Evolutionary conservation across 768 basidiomycete genomes (phyloP).

Genomic region (Ramaria rubella): DNA sequence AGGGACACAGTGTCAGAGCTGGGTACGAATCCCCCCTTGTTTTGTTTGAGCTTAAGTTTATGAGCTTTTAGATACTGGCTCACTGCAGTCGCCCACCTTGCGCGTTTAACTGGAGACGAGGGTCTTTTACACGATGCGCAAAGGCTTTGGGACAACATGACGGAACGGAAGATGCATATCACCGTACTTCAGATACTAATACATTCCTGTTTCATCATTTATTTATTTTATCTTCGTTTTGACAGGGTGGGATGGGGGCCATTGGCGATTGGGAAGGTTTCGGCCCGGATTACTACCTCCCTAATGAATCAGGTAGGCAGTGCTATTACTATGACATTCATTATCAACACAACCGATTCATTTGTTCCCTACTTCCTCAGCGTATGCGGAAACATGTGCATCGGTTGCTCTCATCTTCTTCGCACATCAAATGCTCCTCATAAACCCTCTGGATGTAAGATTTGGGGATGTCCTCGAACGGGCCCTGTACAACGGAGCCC

Average conservation of each 20-base stretch:
- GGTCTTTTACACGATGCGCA: slow-evolving; percentile 9
- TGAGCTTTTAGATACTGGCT: slow-evolving; percentile 15
- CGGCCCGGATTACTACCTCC: slow-evolving; percentile 17
- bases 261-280: slow-evolving; percentile 19
- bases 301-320: slow-evolving; percentile 15
- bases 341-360: neutral
- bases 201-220: no score
- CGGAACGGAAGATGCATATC: slow-evolving; percentile 17
- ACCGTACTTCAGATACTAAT: no score
- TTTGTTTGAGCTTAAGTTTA: neutral
- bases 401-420: slow-evolving; percentile 17
- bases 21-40: slow-evolving; percentile 9
- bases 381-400: slow-evolving; percentile 20
- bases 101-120: slow-evolving; percentile 13
- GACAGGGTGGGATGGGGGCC: slow-evolving; percentile 16
- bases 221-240: neutral
- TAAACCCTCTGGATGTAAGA: slow-evolving; percentile 7
- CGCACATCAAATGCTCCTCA: slow-evolving; percentile 17
- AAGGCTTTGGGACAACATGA: slow-evolving; percentile 13
- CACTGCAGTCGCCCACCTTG: slow-evolving; percentile 14
- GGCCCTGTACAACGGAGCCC: slow-evolving; percentile 18
- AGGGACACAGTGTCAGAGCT: slow-evolving; percentile 17
- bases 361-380: slow-evolving; percentile 2
- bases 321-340: neutral
- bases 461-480: slow-evolving; percentile 16